Percentiles rank a stretch among this genome's conserved stretches.
Evolutionary conservation across 768 basidiomycete genomes (phyloP).

Genomic region (Tylopilus intermedius): DNA sequence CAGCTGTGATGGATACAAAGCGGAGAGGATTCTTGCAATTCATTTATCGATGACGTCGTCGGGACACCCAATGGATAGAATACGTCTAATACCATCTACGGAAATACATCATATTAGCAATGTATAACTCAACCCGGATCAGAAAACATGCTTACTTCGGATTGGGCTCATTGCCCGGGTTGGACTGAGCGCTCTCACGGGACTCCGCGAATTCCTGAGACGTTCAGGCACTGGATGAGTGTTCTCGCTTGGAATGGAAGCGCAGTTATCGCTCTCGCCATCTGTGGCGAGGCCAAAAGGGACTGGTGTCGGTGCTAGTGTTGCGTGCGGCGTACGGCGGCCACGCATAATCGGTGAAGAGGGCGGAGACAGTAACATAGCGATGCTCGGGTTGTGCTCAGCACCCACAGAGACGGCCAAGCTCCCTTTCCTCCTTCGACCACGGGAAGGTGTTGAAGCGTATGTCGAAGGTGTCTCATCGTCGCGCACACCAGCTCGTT

Average conservation of each 20-base stretch:
- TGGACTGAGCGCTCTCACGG: slow-evolving; percentile 29
- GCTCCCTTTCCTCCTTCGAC: slow-evolving; percentile 14
- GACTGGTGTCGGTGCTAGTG: not conserved
- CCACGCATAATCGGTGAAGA: slow-evolving; percentile 10
- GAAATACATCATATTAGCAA: slow-evolving; percentile 1
- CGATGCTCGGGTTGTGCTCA: slow-evolving; percentile 10
- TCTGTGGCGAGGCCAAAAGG: not conserved
- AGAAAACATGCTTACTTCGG: slow-evolving; percentile 11
- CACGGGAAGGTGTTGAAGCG: slow-evolving; percentile 9
- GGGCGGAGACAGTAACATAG: slow-evolving; percentile 26
- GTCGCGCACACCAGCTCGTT: not conserved
- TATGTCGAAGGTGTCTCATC: not conserved
- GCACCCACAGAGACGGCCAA: not conserved
- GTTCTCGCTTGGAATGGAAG: not conserved
- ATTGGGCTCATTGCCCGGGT: slow-evolving; percentile 28
- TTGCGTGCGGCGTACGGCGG: slow-evolving; percentile 5
- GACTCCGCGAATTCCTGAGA: slow-evolving; percentile 8
- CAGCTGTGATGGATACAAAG: not conserved
- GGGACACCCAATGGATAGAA: slow-evolving; percentile 20
- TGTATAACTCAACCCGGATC: not conserved
- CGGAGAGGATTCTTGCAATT: not conserved
- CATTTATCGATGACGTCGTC: slow-evolving; percentile 6
- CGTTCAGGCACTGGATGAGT: not conserved
- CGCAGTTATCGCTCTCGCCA: not conserved
- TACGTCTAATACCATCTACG: slow-evolving; percentile 27